A percentile compares a stretch with the other conserved stretches of the same genome.
These are phyloP conservation scores for Gyromitra esculenta DNA, from an alignment of 2,329 filamentous ascomycete species.

Conservation along the genomic window DNA sequence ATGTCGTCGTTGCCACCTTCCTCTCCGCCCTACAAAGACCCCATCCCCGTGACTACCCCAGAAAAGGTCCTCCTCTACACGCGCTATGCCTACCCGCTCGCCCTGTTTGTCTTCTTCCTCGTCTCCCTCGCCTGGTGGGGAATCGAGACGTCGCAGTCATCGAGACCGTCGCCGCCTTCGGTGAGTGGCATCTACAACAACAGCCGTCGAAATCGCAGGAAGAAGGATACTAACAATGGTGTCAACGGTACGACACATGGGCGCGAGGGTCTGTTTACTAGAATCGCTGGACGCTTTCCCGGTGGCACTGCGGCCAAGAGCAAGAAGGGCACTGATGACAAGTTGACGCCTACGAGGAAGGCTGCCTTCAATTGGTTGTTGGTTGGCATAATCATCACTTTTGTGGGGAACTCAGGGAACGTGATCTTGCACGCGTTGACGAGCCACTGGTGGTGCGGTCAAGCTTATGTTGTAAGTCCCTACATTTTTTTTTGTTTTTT, in stretches of 20 bases:
- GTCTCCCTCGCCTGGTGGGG: slow-evolving; percentile 70
- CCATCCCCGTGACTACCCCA: slow-evolving; percentile 41
- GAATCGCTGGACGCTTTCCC: slow-evolving; percentile 57
- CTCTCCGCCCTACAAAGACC: slow-evolving; percentile 7
- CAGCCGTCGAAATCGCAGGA: slow-evolving; percentile 14
- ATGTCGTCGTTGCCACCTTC: slow-evolving; percentile 46
- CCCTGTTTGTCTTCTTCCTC: slow-evolving; percentile 73
- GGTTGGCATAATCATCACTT: slow-evolving; percentile 75
- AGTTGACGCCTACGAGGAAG: slow-evolving; percentile 73
- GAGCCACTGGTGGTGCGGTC: slow-evolving; percentile 82
- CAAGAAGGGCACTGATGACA: slow-evolving; percentile 61
- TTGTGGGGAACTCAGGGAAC: slow-evolving; percentile 77
- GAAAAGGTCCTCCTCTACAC: slow-evolving; percentile 50
- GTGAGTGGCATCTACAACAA: slow-evolving; percentile 50
- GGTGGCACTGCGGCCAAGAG: slow-evolving; percentile 63
- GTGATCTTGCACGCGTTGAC: slow-evolving; percentile 79
- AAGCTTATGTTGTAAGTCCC: slow-evolving; percentile 74
- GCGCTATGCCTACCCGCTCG: slow-evolving; percentile 71
- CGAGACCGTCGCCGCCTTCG: slow-evolving; percentile 59
- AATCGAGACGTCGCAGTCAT: slow-evolving; percentile 64
- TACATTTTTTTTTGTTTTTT: slow-evolving; percentile 59
- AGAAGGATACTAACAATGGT: background rate
- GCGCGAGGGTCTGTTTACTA: slow-evolving; percentile 72
- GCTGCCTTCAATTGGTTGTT: slow-evolving; percentile 79
- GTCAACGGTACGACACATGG: slow-evolving; percentile 55